These are phyloP conservation scores for Grosmannia huntii DNA, from an alignment of 2,329 filamentous ascomycete genomes.

Conservation along the genomic window DNA sequence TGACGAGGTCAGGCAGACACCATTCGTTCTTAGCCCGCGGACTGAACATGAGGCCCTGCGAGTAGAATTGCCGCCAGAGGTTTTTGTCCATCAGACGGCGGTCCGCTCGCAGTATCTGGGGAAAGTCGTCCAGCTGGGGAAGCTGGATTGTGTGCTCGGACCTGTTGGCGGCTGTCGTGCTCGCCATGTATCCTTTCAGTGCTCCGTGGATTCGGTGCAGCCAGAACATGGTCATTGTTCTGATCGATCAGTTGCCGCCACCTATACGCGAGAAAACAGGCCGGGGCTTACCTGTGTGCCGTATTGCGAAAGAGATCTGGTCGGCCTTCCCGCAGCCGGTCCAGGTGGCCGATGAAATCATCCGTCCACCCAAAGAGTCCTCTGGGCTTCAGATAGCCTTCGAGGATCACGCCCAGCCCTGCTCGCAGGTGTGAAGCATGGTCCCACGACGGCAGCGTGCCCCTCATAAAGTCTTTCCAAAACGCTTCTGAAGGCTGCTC, in stretches of 20 bases:
- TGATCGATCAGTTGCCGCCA: background rate
- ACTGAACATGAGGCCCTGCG: background rate
- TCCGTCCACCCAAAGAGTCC: background rate
- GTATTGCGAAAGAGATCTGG: background rate
- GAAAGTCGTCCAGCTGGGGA: background rate
- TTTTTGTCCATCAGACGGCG: background rate
- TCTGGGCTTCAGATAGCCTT: background rate
- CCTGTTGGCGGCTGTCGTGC: background rate
- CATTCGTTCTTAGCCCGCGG: background rate
- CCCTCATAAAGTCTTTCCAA: background rate
- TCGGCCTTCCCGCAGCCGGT: background rate
- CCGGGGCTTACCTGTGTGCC: background rate
- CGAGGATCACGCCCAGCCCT: background rate
- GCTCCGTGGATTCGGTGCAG: background rate
- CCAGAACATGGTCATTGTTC: conserved; percentile 1
- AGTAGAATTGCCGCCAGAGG: background rate
- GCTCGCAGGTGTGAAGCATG: background rate
- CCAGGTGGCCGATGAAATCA: background rate
- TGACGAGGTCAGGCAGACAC: background rate
- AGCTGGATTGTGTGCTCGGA: background rate
- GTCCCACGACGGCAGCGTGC: background rate
- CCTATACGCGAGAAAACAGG: background rate
- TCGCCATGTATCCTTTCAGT: background rate
- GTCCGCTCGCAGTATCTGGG: background rate
- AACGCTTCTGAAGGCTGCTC: background rate